Conservation (phyloP, 345 rosid genomes). For the Camelina laxa region DNA sequence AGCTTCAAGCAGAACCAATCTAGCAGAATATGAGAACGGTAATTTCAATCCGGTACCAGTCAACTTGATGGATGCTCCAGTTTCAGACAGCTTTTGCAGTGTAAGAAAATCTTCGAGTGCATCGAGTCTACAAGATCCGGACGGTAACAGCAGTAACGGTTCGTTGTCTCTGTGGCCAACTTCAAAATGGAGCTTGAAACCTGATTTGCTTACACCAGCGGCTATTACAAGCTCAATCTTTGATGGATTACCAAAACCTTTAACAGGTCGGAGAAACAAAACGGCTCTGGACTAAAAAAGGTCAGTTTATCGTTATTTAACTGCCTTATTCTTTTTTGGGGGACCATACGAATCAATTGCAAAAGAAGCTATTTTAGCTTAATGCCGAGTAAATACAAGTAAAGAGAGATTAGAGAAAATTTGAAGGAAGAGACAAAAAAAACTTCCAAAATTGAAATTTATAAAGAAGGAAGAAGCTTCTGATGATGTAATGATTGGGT, state of each 20-base stretch:
- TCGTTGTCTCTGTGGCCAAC: constrained; percentile 60
- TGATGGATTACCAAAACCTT: constrained; percentile 66
- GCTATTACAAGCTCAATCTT: constrained; percentile 68
- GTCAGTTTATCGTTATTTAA: constrained; percentile 37
- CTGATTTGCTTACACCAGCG: constrained; percentile 68
- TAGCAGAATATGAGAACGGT: constrained; percentile 49
- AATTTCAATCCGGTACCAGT: constrained; percentile 45
- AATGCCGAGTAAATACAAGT: constrained; percentile 44
- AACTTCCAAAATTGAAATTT: constrained; percentile 20
- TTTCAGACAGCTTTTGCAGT: constrained; percentile 45
- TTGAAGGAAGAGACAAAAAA: constrained; percentile 21
- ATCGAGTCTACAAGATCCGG: constrained; percentile 75
- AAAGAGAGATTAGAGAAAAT: constrained; percentile 37
- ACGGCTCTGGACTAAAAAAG: constrained; percentile 72
- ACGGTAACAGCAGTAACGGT: constrained; percentile 39
- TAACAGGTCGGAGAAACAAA: constrained; percentile 69
- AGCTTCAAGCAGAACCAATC: constrained; percentile 56
- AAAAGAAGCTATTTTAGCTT: constrained; percentile 35
- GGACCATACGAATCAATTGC: constrained; percentile 39
- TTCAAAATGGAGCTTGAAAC: constrained; percentile 68
- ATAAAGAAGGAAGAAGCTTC: constrained; percentile 18
- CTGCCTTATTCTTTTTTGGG: constrained; percentile 32
- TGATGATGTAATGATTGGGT: constrained; percentile 31
- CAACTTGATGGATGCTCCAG: constrained; percentile 49
- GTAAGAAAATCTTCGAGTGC: constrained; percentile 92